Base-by-base conservation (phyloP, 2,329 filamentous ascomycete species). In the Fusarium compactum region DNA sequence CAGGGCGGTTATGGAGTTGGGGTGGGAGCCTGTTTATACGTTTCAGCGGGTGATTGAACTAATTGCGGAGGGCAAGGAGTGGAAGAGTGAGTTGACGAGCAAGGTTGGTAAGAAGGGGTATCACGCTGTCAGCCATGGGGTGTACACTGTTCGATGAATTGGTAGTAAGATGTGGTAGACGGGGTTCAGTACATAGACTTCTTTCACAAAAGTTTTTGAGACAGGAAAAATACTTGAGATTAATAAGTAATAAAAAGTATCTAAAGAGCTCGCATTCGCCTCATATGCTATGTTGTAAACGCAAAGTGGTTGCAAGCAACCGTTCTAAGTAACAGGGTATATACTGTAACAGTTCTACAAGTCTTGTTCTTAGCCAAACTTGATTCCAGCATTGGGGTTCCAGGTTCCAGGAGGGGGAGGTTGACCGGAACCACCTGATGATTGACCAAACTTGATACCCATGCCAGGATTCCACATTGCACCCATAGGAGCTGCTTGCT, bases 381-480 rank as follows among this genome's bases (percentile, higher is more conserved):
- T 83, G 69, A 91, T 85, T 5, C 88, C 88, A 41, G 83, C 82
- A 45, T 78, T 85, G 2, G 88, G 86, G 70, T 90, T 88, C 89
- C 89, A 91, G 2, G 84, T 86, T 38, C 85, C 84, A 3, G 75
- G 76, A 5, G 74, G 54, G 40, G 69, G 70, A 62, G 68, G 68
- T 58, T 74, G 72, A 20, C 72, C 76, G 30, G 74, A 76, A 41
- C 74, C 43, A 20, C 74, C 57, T n/a, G 57, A 67, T 18, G 82
- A 69, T 6, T 82, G 85, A 2, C 88, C 88, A 79, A 97, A 97
- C 61, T 90, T 90, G 74, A 97, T 96, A 0, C 91, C 92, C 85
- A 93, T 90, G 4, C 91, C 90, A 1, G 94, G 93, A 58, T 89
- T 90, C 94, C 94, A 97, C 78, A 78, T 76, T 10, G 70, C 69